Percentiles rank a stretch among this genome's conserved stretches.
Evolutionary conservation across 2,329 filamentous ascomycete genomes (phyloP).

Genomic region (Trichothecium roseum): DNA sequence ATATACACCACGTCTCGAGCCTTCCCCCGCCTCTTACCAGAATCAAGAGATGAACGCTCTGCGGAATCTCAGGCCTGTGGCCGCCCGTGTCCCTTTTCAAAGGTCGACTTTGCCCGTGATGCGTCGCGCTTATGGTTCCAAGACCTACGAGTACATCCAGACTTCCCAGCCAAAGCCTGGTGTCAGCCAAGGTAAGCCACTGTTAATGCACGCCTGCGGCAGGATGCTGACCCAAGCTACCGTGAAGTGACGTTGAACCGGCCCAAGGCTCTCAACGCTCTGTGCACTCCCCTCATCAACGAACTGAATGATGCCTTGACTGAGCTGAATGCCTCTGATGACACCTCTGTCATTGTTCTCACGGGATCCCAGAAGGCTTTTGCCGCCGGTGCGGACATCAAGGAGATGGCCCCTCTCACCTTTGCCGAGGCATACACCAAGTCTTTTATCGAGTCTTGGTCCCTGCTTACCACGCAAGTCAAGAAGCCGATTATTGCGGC

Average conservation of each 20-base stretch:
- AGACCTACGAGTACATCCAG: slow-evolving; percentile 69
- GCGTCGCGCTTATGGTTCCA: slow-evolving; percentile 40
- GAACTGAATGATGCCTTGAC: slow-evolving; percentile 77
- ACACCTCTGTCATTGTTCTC: slow-evolving; percentile 68
- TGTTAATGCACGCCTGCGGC: not conserved
- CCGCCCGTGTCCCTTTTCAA: slow-evolving; percentile 34
- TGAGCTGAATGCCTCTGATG: slow-evolving; percentile 58
- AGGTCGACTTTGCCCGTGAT: slow-evolving; percentile 45
- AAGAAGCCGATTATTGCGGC: slow-evolving; percentile 94
- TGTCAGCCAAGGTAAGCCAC: slow-evolving; percentile 67
- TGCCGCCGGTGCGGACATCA: slow-evolving; percentile 94
- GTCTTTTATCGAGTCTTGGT: slow-evolving; percentile 96
- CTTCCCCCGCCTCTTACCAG: too few relatives aligned
- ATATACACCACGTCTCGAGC: too few relatives aligned
- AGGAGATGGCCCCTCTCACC: slow-evolving; percentile 91
- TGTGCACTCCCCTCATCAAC: slow-evolving; percentile 79
- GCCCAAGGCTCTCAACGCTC: slow-evolving; percentile 89
- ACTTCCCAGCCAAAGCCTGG: slow-evolving; percentile 78
- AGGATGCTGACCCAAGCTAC: slow-evolving; percentile 4
- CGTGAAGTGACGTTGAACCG: slow-evolving; percentile 77
- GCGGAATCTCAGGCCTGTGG: slow-evolving; percentile 49
- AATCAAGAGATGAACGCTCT: slow-evolving; percentile 36
- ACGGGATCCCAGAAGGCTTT: slow-evolving; percentile 88
- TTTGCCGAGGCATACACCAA: slow-evolving; percentile 80
- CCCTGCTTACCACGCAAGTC: slow-evolving; percentile 67